These are phyloP conservation scores for Fusarium domesticum DNA, from an alignment of 2,329 filamentous ascomycete genomes.

Conservation along the genomic window DNA sequence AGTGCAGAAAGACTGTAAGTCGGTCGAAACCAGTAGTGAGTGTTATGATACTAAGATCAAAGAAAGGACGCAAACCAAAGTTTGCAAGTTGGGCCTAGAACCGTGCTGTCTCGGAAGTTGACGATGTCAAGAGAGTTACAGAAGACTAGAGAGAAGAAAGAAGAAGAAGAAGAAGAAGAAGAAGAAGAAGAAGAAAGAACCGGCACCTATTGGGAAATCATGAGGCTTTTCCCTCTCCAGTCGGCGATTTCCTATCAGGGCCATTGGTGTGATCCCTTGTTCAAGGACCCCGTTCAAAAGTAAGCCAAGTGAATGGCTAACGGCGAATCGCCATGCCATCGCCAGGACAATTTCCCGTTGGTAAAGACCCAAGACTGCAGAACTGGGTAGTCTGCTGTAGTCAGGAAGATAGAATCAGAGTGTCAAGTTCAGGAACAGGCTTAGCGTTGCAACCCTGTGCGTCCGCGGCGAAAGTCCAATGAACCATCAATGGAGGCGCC, in stretches of 20 bases:
- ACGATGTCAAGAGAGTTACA: constrained; percentile 26
- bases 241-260: constrained; percentile 26
- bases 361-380: constrained; percentile 4
- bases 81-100: constrained; percentile 33
- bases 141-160: constrained; percentile 8
- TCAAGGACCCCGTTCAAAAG: constrained; percentile 7
- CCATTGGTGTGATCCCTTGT: constrained; percentile 7
- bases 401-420: constrained; percentile 5
- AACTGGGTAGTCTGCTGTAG: constrained; percentile 8
- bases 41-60: constrained; percentile 32
- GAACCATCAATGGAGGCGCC: constrained; percentile 10
- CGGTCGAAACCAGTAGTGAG: constrained; percentile 36
- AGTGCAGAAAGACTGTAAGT: constrained; percentile 33
- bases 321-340: constrained; percentile 5
- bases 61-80: constrained; percentile 41
- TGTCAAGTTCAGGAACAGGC: constrained; percentile 33
- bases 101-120: constrained; percentile 30
- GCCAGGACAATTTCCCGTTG: constrained; percentile 20
- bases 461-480: constrained; percentile 14
- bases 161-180: constrained; percentile 34
- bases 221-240: constrained; percentile 3
- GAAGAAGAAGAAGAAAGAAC: constrained; percentile 6
- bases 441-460: constrained; percentile 21
- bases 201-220: constrained; percentile 6
- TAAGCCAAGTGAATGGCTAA: constrained; percentile 2